Percentiles rank a stretch among this genome's conserved stretches.
These are phyloP conservation scores for Citeromyces siamensis DNA, from an alignment of 1,139 yeast species.

Conservation along the genomic window DNA sequence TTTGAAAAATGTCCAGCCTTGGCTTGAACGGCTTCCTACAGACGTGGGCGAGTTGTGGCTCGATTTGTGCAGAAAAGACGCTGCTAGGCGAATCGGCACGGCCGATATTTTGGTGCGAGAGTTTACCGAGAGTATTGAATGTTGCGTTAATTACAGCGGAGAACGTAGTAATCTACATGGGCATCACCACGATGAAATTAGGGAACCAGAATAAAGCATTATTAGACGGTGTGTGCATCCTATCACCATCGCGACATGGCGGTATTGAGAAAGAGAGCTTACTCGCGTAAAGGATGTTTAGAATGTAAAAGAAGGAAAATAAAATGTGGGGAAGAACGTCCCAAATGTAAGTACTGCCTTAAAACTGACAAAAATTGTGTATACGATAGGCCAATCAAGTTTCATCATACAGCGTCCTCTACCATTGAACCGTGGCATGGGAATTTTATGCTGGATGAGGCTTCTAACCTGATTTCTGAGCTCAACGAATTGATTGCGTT, in stretches of 20 bases:
- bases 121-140: too few species aligned
- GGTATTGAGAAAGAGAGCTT: slow-evolving; percentile 32
- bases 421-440: slow-evolving; percentile 11
- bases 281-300: slow-evolving; percentile 48
- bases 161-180: too few species aligned
- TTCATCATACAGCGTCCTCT: slow-evolving; percentile 16
- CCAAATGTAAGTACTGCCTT: slow-evolving; percentile 45
- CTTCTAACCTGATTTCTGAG: slow-evolving; percentile 36
- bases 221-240: too few species aligned
- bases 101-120: too few species aligned
- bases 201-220: too few species aligned
- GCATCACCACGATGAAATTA: too few species aligned
- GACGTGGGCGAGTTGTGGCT: background rate
- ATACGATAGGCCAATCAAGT: slow-evolving; percentile 26
- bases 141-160: too few species aligned
- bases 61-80: background rate
- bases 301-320: slow-evolving; percentile 53
- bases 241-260: too few species aligned
- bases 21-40: background rate
- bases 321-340: slow-evolving; percentile 55
- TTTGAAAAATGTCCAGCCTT: background rate
- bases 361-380: slow-evolving; percentile 34
- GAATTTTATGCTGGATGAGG: slow-evolving; percentile 31
- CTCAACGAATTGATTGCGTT: slow-evolving; percentile 27
- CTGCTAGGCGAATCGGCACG: too few species aligned